These are phyloP conservation scores for Entonaema liquescens DNA, from an alignment of 495 filamentous ascomycete species.

Conservation along the genomic window DNA sequence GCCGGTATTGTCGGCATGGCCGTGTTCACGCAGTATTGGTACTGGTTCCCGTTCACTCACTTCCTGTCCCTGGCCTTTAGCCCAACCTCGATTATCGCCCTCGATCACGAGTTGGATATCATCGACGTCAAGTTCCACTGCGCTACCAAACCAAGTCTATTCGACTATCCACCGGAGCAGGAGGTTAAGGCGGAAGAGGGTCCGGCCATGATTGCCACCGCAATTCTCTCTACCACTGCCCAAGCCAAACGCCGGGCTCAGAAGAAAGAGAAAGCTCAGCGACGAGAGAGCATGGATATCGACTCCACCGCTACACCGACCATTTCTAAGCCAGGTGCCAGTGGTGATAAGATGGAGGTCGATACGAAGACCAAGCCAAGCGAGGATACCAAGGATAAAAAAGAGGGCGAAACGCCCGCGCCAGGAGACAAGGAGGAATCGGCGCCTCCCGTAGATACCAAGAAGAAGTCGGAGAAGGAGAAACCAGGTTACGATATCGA, in stretches of 20 bases:
- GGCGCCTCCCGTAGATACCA: conserved; percentile 58
- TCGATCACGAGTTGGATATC: conserved; percentile 92
- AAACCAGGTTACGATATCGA: conserved; percentile 95
- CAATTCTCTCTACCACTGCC: conserved; percentile 93
- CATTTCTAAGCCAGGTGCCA: conserved; percentile 59
- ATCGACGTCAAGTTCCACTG: conserved; percentile 97
- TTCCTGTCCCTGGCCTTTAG: conserved; percentile 94
- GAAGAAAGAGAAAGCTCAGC: conserved; percentile 74
- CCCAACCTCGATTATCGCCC: conserved; percentile 91
- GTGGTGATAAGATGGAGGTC: conserved; percentile 89
- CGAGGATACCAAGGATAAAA: conserved; percentile 69
- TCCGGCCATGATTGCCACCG: conserved; percentile 92
- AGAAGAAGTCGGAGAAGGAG: conserved; percentile 94
- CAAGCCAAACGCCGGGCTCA: conserved; percentile 93
- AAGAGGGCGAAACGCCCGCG: conserved; percentile 56
- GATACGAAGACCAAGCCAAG: conserved; percentile 73
- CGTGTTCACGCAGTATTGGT: conserved; percentile 99
- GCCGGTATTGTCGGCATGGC: conserved; percentile 96
- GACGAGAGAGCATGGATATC: conserved; percentile 87
- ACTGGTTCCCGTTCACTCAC: conserved; percentile 99
- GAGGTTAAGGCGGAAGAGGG: conserved; percentile 94
- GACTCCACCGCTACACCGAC: conserved; percentile 85
- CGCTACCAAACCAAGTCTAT: conserved; percentile 91
- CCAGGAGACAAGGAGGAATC: conserved; percentile 66
- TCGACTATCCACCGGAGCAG: conserved; percentile 97